Evolutionary conservation across 306 rosid genomes (phyloP), one percentile per base, ranked within the genome.

Genomic region (Castanospermum australe): DNA sequence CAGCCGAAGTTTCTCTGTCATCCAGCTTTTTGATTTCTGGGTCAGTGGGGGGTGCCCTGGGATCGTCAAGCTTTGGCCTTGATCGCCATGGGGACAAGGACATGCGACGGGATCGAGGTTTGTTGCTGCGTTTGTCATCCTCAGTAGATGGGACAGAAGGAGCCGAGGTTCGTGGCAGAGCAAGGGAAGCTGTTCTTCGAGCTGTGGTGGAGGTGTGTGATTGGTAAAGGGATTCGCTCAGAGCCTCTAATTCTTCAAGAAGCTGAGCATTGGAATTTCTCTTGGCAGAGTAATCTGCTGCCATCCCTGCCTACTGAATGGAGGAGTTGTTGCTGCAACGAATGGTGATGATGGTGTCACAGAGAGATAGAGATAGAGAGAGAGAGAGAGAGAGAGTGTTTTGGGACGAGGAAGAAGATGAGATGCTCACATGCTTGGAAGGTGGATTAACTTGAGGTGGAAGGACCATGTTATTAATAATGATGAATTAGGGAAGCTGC

Each of bases 31-130:
- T 82, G 30, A n/a, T 2, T 22, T 80, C 88, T 66, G 80, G 61
- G 20, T 79, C 82, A 41, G 79, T 80, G 5, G 25, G 5, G 10
- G 44, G 52, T 32, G 78, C 67, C 50, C 69, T 79, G 38, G 82
- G 72, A 6, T 86, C 90, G 4, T 86, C 83, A n/a, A 57, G 86
- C 75, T 86, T 92, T 8, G 94, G 84, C 22, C 83, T 86, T 63
- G 93, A 86, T 66, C 80, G 88, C 99, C 99, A 95, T 4, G 87
- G 90, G 1, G 99, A 92, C 85, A 95, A 84, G 41, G 99, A 95
- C 90, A 92, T 56, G 4, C 97, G 93, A 0, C 90, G 85, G 5
- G 89, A 41, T 69, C 90, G 73, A 1, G 87, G 76, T 64, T 72
- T 86, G 81, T 56, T 83, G 5, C 21, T 86, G 32, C 74, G 59